phyloP scores from a whole-genome alignment of 2,329 filamentous ascomycete species.

The Pseudogymnoascus destructans region DNA sequence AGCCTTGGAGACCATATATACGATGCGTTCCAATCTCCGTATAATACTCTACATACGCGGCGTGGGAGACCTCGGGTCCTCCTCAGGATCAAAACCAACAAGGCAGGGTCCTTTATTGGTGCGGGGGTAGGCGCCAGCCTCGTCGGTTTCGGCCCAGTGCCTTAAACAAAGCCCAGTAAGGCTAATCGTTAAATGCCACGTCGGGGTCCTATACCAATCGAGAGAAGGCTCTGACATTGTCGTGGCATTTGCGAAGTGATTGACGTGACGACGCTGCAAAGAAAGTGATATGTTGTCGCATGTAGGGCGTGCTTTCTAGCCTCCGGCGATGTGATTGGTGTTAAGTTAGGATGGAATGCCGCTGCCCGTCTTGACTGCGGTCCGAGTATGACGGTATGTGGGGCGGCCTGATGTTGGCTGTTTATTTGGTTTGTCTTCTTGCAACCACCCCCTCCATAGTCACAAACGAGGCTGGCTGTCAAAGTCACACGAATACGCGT shows the following conservation, averaged over 20 bases:
- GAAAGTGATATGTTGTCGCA: neutral
- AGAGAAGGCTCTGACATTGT: neutral
- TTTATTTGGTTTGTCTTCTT: neutral
- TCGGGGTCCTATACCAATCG: neutral
- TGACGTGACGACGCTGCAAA: neutral
- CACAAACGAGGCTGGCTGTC: neutral
- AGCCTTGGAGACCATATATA: neutral
- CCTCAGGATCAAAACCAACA: neutral
- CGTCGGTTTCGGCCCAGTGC: neutral
- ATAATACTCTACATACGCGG: neutral
- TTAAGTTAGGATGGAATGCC: neutral
- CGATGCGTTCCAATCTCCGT: neutral
- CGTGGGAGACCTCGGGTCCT: neutral
- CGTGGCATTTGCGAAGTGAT: neutral
- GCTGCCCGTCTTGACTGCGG: neutral
- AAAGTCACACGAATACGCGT: neutral
- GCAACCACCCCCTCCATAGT: neutral
- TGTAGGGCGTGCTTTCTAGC: neutral
- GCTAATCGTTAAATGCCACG: neutral
- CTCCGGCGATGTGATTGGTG: neutral
- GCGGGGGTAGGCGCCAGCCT: neutral
- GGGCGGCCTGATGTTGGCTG: neutral
- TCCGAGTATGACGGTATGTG: too few relatives aligned
- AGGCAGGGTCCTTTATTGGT: neutral
- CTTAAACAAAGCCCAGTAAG: conserved; percentile 31